Base-by-base conservation (phyloP, 331 rosid species). In the Quercus lobata region DNA sequence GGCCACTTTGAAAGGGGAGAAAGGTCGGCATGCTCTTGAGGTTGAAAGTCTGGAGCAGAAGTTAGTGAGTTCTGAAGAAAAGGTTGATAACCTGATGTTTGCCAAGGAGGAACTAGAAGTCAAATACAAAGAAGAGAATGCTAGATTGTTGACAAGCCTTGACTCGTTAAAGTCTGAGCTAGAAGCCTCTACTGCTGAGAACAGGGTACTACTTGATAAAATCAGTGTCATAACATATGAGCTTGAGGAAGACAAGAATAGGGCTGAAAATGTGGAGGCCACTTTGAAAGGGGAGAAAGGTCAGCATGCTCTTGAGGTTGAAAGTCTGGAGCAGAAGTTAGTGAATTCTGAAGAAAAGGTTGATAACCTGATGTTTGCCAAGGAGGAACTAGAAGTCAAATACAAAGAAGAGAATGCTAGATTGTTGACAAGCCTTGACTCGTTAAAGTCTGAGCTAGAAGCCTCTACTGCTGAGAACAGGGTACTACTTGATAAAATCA, bases 391-490 rank as follows among this genome's bases (percentile, higher is more conserved):
- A 9, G 89, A 96, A 84, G 84, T 77, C 75, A 78, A 49, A 78
- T 86, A 82, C 76, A 68, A 84, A 53, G 97, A 91, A 89, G 98
- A 91, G 82, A 90, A 87, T 84, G 82, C 84, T 66, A 81, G 83
- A 79, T 78, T 90, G 87, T 83, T 81, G 90, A 80, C 70, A 25
- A 84, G 86, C 83, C 88, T 93, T 25, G 80, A 84, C 75, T 82
- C 79, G 72, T 83, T 91, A 55, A 87, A 84, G 78, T 81, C 88
- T 7, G 95, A 96, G 72, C 81, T 93, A 77, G 93, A 86, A 19
- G 87, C 86, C 52, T 76, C 83, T 66, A 54, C 83, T 78, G 82
- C 82, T 79, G 90, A 89, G 76, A 88, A 88, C 69, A 84, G 83
- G 79, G 74, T 78, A 75, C 90, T 90, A 49, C 63, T 86, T 81